phyloP scores from a whole-genome alignment of 2,329 filamentous ascomycete species.

The Aspergillus ochraceus region DNA sequence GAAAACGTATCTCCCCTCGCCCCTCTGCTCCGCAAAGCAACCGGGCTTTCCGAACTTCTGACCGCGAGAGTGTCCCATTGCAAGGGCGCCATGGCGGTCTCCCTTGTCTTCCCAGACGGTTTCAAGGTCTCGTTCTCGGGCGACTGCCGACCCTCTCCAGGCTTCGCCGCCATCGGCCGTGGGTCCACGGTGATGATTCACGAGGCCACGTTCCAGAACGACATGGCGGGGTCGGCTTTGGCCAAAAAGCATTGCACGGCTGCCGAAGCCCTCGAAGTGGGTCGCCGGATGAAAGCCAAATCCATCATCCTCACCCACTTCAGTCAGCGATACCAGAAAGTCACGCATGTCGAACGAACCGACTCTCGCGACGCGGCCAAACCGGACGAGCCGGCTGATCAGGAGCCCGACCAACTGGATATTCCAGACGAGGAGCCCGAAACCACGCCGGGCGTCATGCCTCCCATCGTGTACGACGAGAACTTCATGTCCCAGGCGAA shows the following conservation, averaged over 20 bases:
- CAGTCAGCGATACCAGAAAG: constrained; percentile 85
- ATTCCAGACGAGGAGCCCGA: constrained; percentile 27
- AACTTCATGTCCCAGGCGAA: neutral
- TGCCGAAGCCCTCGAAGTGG: constrained; percentile 78
- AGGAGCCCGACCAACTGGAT: constrained; percentile 18
- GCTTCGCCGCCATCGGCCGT: constrained; percentile 69
- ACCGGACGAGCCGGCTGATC: constrained; percentile 1
- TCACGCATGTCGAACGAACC: constrained; percentile 51
- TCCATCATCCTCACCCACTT: constrained; percentile 90
- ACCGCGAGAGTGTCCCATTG: constrained; percentile 76
- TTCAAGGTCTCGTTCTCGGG: constrained; percentile 93
- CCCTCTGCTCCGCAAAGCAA: constrained; percentile 48
- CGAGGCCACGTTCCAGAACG: constrained; percentile 94
- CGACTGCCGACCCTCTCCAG: constrained; percentile 77
- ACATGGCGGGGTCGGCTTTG: constrained; percentile 71
- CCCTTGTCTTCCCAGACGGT: constrained; percentile 73
- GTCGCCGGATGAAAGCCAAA: constrained; percentile 73
- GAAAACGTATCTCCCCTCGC: constrained; percentile 28
- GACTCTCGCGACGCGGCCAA: constrained; percentile 14
- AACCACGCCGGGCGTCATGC: neutral
- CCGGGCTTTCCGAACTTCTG: constrained; percentile 67
- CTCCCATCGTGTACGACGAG: neutral
- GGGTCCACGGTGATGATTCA: constrained; percentile 84
- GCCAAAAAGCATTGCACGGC: constrained; percentile 92
- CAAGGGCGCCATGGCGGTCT: constrained; percentile 71